These are phyloP conservation scores for Solanum ossicruentum DNA, from an alignment of 257 asterid species.

Conservation along the genomic window DNA sequence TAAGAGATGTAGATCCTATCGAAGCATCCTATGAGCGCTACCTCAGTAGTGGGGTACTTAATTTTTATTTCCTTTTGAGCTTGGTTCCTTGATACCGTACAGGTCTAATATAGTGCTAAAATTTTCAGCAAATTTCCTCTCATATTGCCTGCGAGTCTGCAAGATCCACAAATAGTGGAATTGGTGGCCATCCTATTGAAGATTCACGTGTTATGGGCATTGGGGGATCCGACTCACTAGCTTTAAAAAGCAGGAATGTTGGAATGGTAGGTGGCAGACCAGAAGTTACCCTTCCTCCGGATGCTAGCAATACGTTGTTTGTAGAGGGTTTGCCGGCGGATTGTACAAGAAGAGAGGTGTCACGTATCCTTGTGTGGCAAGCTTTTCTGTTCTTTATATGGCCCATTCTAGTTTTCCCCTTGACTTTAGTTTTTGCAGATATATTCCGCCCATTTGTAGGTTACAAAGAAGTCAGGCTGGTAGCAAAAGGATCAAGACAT, in stretches of 20 bases:
- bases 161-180: constrained; percentile 38
- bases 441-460: constrained; percentile 82
- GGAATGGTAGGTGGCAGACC: constrained; percentile 37
- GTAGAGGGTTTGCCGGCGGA: constrained; percentile 40
- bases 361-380: constrained; percentile 53
- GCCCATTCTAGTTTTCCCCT: constrained; percentile 26
- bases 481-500: constrained; percentile 52
- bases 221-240: constrained; percentile 30
- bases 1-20: constrained; percentile 54
- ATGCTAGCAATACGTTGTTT: constrained; percentile 67
- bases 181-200: background rate
- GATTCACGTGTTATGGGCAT: constrained; percentile 3
- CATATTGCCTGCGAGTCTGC: constrained; percentile 27
- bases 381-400: background rate
- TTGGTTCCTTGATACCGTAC: background rate
- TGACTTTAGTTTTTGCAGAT: constrained; percentile 40
- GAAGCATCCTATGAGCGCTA: constrained; percentile 81
- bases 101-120: background rate
- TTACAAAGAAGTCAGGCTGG: constrained; percentile 67
- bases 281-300: constrained; percentile 65
- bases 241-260: constrained; percentile 28
- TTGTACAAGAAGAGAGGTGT: constrained; percentile 70
- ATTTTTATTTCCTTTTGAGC: background rate
- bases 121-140: constrained; percentile 41
- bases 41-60: constrained; percentile 47